phyloP scores from a whole-genome alignment of 768 basidiomycete genomes.

The Tricholoma terreum region DNA sequence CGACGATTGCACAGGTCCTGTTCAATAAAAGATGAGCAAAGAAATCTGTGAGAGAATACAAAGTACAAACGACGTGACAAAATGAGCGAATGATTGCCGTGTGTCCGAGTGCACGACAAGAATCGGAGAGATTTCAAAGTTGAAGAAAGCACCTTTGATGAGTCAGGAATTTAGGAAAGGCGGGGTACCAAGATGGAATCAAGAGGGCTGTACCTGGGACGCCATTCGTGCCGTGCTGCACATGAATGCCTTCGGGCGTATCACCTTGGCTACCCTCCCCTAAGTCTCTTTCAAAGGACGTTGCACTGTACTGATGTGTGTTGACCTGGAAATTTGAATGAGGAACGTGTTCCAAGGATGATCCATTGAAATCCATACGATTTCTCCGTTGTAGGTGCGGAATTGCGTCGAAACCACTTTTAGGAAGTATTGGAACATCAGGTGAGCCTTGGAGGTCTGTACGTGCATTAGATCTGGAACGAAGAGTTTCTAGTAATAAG shows the following conservation, averaged over 20 bases:
- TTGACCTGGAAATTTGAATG: constrained; percentile 50
- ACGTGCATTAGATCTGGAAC: constrained; percentile 1
- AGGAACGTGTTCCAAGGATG: neutral
- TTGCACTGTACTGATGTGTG: constrained; percentile 93
- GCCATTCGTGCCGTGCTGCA: constrained; percentile 72
- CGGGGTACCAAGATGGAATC: neutral
- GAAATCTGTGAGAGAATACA: neutral
- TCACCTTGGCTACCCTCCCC: constrained; percentile 55
- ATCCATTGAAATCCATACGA: constrained; percentile 38
- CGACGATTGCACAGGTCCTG: constrained; percentile 96
- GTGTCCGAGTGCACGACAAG: constrained; percentile 89
- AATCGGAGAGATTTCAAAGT: constrained; percentile 97
- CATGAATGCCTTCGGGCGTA: constrained; percentile 59
- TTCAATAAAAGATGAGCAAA: constrained; percentile 1
- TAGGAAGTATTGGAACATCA: constrained; percentile 99
- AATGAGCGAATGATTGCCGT: constrained; percentile 95
- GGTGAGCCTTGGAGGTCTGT: constrained; percentile 75
- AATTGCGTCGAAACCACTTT: constrained; percentile 98
- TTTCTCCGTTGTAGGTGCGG: constrained; percentile 71
- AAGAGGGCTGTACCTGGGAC: constrained; percentile 48
- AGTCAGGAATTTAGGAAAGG: neutral
- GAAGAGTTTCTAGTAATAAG: neutral
- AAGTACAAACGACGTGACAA: constrained; percentile 85
- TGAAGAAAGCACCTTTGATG: constrained; percentile 83
- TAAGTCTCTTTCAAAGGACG: constrained; percentile 94